Evolutionary conservation across 2,329 filamentous ascomycete species (phyloP).

Genomic region (Elsinoe arachidis): DNA sequence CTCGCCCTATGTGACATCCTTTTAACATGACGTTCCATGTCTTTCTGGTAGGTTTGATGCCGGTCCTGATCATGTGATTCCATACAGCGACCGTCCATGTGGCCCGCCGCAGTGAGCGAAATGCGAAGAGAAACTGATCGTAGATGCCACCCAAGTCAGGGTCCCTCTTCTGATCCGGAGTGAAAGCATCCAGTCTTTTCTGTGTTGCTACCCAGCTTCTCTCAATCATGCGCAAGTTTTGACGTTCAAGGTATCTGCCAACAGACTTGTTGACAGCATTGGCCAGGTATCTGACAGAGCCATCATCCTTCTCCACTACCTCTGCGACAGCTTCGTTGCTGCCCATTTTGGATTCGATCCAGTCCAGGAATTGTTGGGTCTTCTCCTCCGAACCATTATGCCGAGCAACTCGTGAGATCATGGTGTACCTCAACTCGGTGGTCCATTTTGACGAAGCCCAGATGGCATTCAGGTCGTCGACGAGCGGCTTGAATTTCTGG

Average conservation of each 20-base stretch:
- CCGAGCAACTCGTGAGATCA: neutral
- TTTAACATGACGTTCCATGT: conserved; percentile 68
- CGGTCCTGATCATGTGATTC: conserved; percentile 48
- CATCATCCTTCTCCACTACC: neutral
- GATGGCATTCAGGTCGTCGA: neutral
- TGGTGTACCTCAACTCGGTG: neutral
- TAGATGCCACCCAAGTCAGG: conserved; percentile 22
- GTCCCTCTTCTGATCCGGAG: conserved; percentile 7
- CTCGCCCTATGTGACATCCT: conserved; percentile 55
- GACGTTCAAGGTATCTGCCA: conserved; percentile 18
- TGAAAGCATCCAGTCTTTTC: conserved; percentile 6
- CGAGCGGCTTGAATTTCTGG: neutral
- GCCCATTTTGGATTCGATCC: neutral
- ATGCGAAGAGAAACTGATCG: conserved; percentile 39
- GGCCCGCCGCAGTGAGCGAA: conserved; percentile 36
- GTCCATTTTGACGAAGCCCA: neutral
- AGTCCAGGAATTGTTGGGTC: neutral
- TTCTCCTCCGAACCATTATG: neutral
- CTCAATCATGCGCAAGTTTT: conserved; percentile 18
- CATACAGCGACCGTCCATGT: conserved; percentile 45
- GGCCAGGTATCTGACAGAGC: neutral
- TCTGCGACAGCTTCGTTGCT: neutral
- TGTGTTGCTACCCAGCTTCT: conserved; percentile 18
- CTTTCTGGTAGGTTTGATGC: conserved; percentile 50
- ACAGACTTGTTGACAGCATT: conserved; percentile 13